Conservation (phyloP, 768 basidiomycete genomes). For the Mycena vitilis region DNA sequence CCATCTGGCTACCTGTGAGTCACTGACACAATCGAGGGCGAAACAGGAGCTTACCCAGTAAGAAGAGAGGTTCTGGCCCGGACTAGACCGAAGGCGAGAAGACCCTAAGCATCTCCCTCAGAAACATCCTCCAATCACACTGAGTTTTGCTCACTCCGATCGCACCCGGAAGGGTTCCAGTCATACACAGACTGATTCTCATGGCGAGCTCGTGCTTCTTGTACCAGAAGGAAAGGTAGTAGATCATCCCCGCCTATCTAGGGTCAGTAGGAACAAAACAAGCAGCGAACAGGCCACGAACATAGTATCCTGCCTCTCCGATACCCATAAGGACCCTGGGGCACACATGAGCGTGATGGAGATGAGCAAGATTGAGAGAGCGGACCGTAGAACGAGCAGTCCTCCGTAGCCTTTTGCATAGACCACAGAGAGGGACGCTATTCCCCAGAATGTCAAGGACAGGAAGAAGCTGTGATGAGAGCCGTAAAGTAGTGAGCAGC, state of each 20-base stretch:
- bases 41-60: conserved; percentile 45
- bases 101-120: conserved; percentile 48
- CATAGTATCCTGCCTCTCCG: conserved; percentile 71
- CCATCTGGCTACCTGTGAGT: conserved; percentile 51
- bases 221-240: conserved; percentile 72
- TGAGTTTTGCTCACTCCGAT: conserved; percentile 53
- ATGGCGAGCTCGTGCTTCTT: conserved; percentile 57
- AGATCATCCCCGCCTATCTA: conserved; percentile 61
- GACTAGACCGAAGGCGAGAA: conserved; percentile 68
- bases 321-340: conserved; percentile 67
- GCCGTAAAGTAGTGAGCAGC: neutral
- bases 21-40: neutral
- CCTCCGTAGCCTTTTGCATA: conserved; percentile 67
- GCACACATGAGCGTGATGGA: neutral
- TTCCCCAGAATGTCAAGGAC: conserved; percentile 63
- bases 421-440: conserved; percentile 62
- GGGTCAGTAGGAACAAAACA: neutral
- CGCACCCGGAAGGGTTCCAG: conserved; percentile 66
- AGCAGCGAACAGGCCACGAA: neutral
- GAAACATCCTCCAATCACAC: neutral
- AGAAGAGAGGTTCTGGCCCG: conserved; percentile 60
- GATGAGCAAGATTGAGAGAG: neutral
- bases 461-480: conserved; percentile 60
- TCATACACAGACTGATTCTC: conserved; percentile 62
- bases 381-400: conserved; percentile 60